Conservation (phyloP, 495 filamentous ascomycete genomes). For the Neurospora sublineolata region DNA sequence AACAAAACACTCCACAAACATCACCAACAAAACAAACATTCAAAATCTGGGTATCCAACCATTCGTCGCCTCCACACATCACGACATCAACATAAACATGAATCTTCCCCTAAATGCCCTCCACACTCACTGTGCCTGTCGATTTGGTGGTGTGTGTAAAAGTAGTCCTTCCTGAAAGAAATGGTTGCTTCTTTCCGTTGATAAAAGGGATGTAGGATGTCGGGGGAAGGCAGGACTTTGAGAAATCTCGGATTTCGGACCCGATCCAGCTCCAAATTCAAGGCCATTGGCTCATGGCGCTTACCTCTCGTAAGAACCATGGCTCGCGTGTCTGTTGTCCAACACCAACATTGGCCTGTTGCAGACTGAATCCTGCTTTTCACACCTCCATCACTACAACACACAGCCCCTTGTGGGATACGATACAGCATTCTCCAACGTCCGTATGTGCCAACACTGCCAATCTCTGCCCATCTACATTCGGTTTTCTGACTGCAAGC, state of each 20-base stretch:
- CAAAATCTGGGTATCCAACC: not conserved
- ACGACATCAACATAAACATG: not conserved
- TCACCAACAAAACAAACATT: not conserved
- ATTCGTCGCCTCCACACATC: not conserved
- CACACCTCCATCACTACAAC: not conserved
- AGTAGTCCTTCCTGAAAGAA: not conserved
- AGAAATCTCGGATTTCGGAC: not conserved
- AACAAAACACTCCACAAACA: not conserved
- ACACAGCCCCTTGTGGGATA: not conserved
- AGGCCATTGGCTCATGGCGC: not conserved
- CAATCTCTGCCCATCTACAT: not conserved
- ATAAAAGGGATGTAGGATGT: not conserved
- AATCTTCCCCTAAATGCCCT: not conserved
- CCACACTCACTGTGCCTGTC: slow-evolving; percentile 3
- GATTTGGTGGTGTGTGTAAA: not conserved
- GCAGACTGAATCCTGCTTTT: not conserved
- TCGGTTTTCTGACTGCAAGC: not conserved
- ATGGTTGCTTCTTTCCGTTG: not conserved
- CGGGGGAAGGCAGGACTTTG: not conserved
- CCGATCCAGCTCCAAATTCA: not conserved
- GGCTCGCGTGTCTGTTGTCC: not conserved
- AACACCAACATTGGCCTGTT: not conserved
- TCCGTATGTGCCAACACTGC: not conserved
- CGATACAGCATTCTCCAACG: not conserved
- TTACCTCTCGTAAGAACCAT: not conserved